phyloP scores from a whole-genome alignment of 768 basidiomycete genomes.

The Macrolepiota fuliginosa region DNA sequence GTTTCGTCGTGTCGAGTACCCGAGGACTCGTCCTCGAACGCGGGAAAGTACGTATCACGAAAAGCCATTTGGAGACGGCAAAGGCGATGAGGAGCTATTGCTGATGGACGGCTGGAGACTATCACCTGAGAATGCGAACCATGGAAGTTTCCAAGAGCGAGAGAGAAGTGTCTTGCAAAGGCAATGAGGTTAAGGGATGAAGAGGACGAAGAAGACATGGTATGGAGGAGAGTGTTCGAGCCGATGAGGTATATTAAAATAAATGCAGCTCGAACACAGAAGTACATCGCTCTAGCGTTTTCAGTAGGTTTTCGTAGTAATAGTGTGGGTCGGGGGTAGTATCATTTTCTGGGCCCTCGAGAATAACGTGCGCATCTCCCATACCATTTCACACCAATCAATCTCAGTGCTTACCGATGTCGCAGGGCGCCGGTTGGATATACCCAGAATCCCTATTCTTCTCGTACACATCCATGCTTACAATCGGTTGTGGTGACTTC shows the following conservation, averaged over 20 bases:
- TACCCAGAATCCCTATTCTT: constrained; percentile 38
- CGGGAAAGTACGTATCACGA: constrained; percentile 31
- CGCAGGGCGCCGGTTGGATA: constrained; percentile 24
- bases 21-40: constrained; percentile 36
- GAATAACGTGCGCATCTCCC: constrained; percentile 20
- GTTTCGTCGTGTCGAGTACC: constrained; percentile 35
- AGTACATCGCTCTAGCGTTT: constrained; percentile 24
- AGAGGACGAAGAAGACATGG: constrained; percentile 18
- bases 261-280: constrained; percentile 21
- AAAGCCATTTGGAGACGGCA: constrained; percentile 30
- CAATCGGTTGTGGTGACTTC: constrained; percentile 41
- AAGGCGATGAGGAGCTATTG: constrained; percentile 20
- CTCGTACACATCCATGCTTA: constrained; percentile 36
- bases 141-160: constrained; percentile 2
- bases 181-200: constrained; percentile 5
- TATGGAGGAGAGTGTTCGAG: constrained; percentile 36
- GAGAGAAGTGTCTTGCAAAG: constrained; percentile 4
- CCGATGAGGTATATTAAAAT: constrained; percentile 34
- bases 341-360: constrained; percentile 34
- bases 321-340: constrained; percentile 36
- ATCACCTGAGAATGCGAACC: neutral
- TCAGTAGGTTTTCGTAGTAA: constrained; percentile 25
- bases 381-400: neutral
- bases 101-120: constrained; percentile 1
- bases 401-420: constrained; percentile 20